These are phyloP conservation scores for Cutaneotrichosporon arboriforme DNA, from an alignment of 1,284 basidiomycete species.

Conservation along the genomic window DNA sequence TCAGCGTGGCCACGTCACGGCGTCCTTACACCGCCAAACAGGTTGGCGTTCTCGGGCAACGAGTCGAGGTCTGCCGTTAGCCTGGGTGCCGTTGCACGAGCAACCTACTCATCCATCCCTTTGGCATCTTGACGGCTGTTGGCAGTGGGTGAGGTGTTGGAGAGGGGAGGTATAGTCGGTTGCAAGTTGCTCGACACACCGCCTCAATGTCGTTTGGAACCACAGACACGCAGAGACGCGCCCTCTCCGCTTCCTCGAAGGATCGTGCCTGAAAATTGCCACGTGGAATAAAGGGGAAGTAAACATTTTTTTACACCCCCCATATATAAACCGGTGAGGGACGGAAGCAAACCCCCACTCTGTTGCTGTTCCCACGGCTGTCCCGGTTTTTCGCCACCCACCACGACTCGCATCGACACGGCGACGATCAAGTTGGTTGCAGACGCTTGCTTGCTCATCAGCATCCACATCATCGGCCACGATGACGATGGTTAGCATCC, in stretches of 20 bases:
- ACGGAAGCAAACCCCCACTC: no score
- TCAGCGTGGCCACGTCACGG: neutral
- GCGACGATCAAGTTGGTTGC: neutral
- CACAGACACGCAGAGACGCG: neutral
- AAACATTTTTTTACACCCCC: no score
- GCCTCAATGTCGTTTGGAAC: neutral
- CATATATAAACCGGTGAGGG: no score
- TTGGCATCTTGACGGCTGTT: conserved; percentile 4
- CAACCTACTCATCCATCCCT: conserved; percentile 34
- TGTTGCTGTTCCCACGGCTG: neutral
- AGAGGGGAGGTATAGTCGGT: neutral
- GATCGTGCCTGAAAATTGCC: no score
- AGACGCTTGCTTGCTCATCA: conserved; percentile 2
- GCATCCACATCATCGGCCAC: conserved; percentile 1
- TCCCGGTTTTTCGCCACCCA: conserved; percentile 1
- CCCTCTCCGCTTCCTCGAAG: no score
- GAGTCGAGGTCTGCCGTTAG: conserved; percentile 14
- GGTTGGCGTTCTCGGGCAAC: neutral
- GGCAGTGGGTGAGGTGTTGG: neutral
- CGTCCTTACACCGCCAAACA: conserved; percentile 41
- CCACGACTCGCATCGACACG: neutral
- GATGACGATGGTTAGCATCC: conserved; percentile 13
- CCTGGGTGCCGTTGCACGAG: neutral
- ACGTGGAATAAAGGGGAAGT: no score
- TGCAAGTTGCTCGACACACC: no score